phyloP scores from a whole-genome alignment of 768 basidiomycete species.

The Russula lepida region DNA sequence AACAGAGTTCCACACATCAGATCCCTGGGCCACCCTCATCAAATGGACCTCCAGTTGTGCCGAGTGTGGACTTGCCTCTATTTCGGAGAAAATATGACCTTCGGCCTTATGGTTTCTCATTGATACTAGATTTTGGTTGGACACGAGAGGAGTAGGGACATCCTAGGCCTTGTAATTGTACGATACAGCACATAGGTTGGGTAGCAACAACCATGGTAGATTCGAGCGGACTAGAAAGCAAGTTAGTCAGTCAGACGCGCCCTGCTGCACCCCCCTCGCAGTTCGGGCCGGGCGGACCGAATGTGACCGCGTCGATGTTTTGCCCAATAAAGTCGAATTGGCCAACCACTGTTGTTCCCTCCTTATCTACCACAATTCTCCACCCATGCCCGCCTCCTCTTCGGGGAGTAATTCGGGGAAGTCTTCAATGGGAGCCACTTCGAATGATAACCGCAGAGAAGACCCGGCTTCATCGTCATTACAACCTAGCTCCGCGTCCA shows the following conservation, averaged over 20 bases:
- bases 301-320: background rate
- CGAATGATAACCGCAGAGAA: conserved; percentile 32
- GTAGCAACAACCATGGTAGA: no score
- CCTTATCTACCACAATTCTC: background rate
- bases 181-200: no score
- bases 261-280: no score
- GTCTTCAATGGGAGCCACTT: conserved; percentile 33
- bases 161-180: background rate
- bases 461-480: conserved; percentile 2
- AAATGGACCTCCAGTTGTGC: conserved; percentile 4
- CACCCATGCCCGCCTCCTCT: conserved; percentile 24
- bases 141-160: conserved; percentile 23
- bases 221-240: no score
- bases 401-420: conserved; percentile 18
- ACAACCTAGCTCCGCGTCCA: conserved; percentile 22
- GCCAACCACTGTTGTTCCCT: background rate
- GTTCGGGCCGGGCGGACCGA: background rate
- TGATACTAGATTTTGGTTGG: conserved; percentile 74
- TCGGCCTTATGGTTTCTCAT: conserved; percentile 58
- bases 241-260: no score
- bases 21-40: background rate
- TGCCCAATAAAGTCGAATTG: background rate
- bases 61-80: background rate
- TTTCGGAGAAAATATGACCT: conserved; percentile 53
- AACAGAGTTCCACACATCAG: background rate